These are phyloP conservation scores for Cylindrotheca closterium DNA, from an alignment of 108 stramenopile genomes.

Conservation along the genomic window DNA sequence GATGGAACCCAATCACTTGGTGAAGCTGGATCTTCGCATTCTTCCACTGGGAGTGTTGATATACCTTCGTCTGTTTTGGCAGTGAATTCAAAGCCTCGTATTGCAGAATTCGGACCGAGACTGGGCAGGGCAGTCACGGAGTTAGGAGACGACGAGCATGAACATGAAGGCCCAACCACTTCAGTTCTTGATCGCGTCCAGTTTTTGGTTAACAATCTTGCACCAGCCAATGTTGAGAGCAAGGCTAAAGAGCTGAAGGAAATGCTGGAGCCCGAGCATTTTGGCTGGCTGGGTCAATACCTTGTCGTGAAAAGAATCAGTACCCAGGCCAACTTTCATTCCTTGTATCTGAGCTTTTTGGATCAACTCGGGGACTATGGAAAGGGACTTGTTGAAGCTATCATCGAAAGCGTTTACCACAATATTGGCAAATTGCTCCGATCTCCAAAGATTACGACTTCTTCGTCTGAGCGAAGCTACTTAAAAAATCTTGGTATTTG, in stretches of 20 bases:
- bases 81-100: slow-evolving; percentile 33
- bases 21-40: background rate
- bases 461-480: slow-evolving; percentile 92
- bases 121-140: slow-evolving; percentile 84
- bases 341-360: slow-evolving; percentile 89
- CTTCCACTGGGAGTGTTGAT: slow-evolving; percentile 1
- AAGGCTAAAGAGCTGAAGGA: slow-evolving; percentile 91
- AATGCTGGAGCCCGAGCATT: slow-evolving; percentile 81
- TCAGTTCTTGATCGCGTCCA: slow-evolving; percentile 90
- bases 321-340: slow-evolving; percentile 97
- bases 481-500: slow-evolving; percentile 98
- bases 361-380: slow-evolving; percentile 93
- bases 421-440: slow-evolving; percentile 93
- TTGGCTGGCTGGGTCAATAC: slow-evolving; percentile 97
- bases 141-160: slow-evolving; percentile 47
- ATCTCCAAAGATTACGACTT: slow-evolving; percentile 94
- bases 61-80: slow-evolving; percentile 9
- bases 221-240: slow-evolving; percentile 87
- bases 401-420: slow-evolving; percentile 87
- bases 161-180: slow-evolving; percentile 86
- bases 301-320: slow-evolving; percentile 97
- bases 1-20: slow-evolving; percentile 1
- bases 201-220: slow-evolving; percentile 97
- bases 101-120: slow-evolving; percentile 81
- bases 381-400: slow-evolving; percentile 87